Percentiles rank a stretch among this genome's conserved stretches.
Evolutionary conservation across 1,284 basidiomycete species (phyloP).

Genomic region (Ganoderma meredithae): DNA sequence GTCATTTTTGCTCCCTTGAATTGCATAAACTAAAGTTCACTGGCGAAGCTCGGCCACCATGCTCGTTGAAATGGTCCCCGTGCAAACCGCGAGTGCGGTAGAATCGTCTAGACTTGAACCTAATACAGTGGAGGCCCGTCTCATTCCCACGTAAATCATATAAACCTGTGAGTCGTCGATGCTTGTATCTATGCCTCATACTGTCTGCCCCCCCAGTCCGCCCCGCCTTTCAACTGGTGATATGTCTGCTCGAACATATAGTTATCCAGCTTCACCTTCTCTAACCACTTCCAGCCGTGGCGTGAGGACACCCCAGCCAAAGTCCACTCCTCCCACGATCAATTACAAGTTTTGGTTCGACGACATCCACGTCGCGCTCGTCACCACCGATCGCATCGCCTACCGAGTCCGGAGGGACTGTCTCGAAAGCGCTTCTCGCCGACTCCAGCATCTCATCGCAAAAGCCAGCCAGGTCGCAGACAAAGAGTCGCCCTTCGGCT

Average conservation of each 20-base stretch:
- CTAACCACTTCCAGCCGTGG: neutral
- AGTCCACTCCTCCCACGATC: neutral
- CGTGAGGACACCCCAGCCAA: neutral
- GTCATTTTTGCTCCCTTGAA: too few relatives aligned
- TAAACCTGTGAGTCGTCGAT: neutral
- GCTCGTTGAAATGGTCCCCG: neutral
- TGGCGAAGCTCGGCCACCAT: neutral
- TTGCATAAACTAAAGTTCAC: too few relatives aligned
- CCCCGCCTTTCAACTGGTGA: neutral
- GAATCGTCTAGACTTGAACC: neutral
- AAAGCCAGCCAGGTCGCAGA: neutral
- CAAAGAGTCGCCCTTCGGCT: neutral
- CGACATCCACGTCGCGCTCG: neutral
- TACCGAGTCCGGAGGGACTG: neutral
- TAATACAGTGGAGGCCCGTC: neutral
- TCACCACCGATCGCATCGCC: neutral
- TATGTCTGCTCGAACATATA: neutral
- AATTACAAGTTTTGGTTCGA: constrained; percentile 5
- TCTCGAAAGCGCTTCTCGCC: neutral
- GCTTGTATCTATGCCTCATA: neutral
- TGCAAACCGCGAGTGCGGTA: neutral
- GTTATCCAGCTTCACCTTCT: neutral
- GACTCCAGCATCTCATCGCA: neutral
- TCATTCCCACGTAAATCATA: neutral
- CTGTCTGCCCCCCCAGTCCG: neutral